Evolutionary conservation across 2,329 filamentous ascomycete genomes (phyloP).

Genomic region (Colletotrichum costaricense): DNA sequence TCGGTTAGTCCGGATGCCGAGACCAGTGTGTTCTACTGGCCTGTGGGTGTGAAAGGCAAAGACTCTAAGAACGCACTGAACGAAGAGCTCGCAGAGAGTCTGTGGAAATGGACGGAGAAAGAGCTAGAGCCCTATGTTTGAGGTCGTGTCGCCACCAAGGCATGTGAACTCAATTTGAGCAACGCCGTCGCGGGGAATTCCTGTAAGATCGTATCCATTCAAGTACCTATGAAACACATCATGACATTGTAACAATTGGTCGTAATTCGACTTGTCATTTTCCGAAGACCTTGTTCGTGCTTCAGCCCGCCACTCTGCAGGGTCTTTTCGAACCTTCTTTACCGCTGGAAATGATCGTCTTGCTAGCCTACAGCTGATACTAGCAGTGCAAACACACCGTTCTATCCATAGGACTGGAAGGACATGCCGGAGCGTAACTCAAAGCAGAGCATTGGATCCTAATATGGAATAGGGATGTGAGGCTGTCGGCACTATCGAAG

Average conservation of each 20-base stretch:
- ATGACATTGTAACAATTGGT: neutral
- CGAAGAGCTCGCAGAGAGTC: constrained; percentile 42
- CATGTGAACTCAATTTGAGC: neutral
- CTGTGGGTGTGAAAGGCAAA: constrained; percentile 42
- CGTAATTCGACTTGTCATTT: neutral
- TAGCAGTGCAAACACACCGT: neutral
- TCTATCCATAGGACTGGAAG: neutral
- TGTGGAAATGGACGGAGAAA: constrained; percentile 51
- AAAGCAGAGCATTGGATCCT: neutral
- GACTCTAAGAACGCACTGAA: constrained; percentile 39
- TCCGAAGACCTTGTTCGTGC: neutral
- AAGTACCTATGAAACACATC: neutral
- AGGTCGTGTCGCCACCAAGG: neutral
- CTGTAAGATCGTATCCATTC: neutral
- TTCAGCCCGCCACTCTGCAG: neutral
- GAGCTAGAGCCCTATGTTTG: constrained; percentile 39
- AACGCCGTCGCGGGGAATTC: neutral
- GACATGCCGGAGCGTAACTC: neutral
- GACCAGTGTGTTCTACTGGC: constrained; percentile 48
- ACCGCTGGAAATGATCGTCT: neutral
- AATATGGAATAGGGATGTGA: neutral
- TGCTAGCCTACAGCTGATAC: neutral
- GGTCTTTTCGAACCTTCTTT: neutral
- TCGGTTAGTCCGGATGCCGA: constrained; percentile 30
- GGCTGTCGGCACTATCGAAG: neutral